A percentile compares a stretch with the other conserved stretches of the same genome.
These are phyloP conservation scores for Adenanthera pavonina DNA, from an alignment of 306 rosid genomes.

Conservation along the genomic window DNA sequence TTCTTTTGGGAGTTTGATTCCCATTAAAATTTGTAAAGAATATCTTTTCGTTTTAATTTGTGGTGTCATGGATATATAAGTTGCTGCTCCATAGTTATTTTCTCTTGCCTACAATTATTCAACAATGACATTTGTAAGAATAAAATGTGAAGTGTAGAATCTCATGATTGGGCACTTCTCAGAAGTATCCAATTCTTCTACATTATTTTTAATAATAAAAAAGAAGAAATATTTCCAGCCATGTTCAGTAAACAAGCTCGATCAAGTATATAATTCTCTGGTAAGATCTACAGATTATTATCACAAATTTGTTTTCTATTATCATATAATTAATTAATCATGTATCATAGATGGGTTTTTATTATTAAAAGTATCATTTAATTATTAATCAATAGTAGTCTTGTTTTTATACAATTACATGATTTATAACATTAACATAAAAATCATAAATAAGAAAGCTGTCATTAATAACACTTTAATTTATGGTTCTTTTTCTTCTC, in stretches of 20 bases:
- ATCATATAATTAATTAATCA: no score
- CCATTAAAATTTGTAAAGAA: conserved; percentile 44
- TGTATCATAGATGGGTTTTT: background rate
- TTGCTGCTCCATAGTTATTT: conserved; percentile 27
- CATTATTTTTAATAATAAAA: background rate
- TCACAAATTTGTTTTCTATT: background rate
- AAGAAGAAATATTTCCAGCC: no score
- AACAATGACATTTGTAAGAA: conserved; percentile 21
- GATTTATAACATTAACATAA: no score
- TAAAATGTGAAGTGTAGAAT: background rate
- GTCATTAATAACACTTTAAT: no score
- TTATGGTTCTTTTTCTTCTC: no score
- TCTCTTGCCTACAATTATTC: conserved; percentile 32
- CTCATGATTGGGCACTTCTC: conserved; percentile 12
- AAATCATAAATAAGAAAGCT: no score
- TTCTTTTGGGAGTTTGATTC: conserved; percentile 24
- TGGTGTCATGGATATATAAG: conserved; percentile 34
- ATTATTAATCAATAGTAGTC: no score
- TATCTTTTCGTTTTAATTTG: background rate
- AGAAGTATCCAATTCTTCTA: background rate
- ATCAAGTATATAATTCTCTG: background rate
- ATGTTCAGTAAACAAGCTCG: background rate
- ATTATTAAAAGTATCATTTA: no score
- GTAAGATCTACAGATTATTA: background rate
- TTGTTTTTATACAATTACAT: no score